Base-by-base conservation (phyloP, 305 asterid genomes). In the Fraxinus ornus region DNA sequence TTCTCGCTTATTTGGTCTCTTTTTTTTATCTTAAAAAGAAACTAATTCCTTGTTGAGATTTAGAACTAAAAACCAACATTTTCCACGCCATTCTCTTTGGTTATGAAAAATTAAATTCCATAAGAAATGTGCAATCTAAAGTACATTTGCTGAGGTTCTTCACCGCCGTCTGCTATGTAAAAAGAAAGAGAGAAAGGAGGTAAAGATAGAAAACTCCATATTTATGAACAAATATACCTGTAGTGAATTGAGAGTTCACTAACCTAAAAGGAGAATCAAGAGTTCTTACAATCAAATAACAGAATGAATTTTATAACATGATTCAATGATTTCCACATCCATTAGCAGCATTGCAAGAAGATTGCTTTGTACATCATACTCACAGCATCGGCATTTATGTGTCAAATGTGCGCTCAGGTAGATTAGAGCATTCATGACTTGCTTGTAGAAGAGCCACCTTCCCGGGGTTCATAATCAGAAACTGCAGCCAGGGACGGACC, bases 231-330 rank as follows among this genome's bases (percentile, higher is more conserved):
- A n/a, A n/a, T n/a, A 12, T 41, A 71, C 37, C 75, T 6, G 75
- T 81, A 85, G 80, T 79, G 3, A 33, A 75, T 73, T 83, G n/a
- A n/a, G 74, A 83, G 32, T 52, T 77, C 41, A 83, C 88, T 81
- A 81, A 89, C 94, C 92, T 78, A 80, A 75, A 82, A 79, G 85
- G 84, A 85, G 82, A 78, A 76, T 80, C 80, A 79, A 75, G 55
- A 86, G 84, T 83, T 71, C 86, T 81, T 33, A 73, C 80, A 81
- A 81, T 79, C 30, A 75, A 83, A 72, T 74, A 47, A 79, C 68
- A 87, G 79, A 80, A 75, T 9, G 77, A 37, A 37, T 33, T 83
- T 39, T 68, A 44, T 32, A 35, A 78, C 76, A 82, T 66, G 75
- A 79, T 55, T 81, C 62, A 21, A 47, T 37, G 79, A 82, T 75